phyloP scores from a whole-genome alignment of 208 protist species.

The Leishmania tropica region DNA sequence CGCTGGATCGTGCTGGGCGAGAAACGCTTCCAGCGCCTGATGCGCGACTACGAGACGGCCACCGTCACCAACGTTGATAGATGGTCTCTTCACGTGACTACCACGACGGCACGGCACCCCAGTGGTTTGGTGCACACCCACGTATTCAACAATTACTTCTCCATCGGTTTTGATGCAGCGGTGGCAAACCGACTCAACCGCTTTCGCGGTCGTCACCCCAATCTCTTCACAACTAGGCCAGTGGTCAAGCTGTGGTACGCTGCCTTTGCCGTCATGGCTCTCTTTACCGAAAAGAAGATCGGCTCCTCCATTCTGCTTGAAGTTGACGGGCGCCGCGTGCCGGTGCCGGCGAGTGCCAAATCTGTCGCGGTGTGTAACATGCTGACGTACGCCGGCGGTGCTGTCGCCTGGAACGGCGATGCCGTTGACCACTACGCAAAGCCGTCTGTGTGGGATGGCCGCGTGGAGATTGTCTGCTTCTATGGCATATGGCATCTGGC shows the following conservation, averaged over 20 bases:
- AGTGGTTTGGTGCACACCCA: constrained; percentile 7
- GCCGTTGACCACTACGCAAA: constrained; percentile 15
- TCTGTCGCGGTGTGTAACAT: constrained; percentile 63
- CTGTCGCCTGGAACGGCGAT: constrained; percentile 44
- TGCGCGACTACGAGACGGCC: constrained; percentile 27
- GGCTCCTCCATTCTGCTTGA: constrained; percentile 10
- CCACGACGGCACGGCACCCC: constrained; percentile 1
- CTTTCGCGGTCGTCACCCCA: constrained; percentile 40
- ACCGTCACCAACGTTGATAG: constrained; percentile 39
- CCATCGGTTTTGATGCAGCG: constrained; percentile 63
- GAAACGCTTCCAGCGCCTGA: constrained; percentile 33
- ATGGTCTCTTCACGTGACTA: constrained; percentile 39
- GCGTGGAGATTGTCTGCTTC: constrained; percentile 49
- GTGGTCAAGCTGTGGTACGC: constrained; percentile 74
- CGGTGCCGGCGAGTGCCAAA: constrained; percentile 46
- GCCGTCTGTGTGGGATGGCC: constrained; percentile 45
- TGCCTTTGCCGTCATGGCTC: constrained; percentile 38
- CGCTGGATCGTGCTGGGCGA: constrained; percentile 44
- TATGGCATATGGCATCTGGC: constrained; percentile 65
- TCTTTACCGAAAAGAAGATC: constrained; percentile 39
- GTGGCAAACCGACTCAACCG: constrained; percentile 42
- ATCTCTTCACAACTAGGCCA: constrained; percentile 42
- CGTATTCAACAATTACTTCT: constrained; percentile 76
- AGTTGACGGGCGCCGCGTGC: constrained; percentile 37
- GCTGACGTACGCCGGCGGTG: constrained; percentile 57